Base-by-base conservation (phyloP, 345 rosid genomes). In the Crucihimalaya himalaica region DNA sequence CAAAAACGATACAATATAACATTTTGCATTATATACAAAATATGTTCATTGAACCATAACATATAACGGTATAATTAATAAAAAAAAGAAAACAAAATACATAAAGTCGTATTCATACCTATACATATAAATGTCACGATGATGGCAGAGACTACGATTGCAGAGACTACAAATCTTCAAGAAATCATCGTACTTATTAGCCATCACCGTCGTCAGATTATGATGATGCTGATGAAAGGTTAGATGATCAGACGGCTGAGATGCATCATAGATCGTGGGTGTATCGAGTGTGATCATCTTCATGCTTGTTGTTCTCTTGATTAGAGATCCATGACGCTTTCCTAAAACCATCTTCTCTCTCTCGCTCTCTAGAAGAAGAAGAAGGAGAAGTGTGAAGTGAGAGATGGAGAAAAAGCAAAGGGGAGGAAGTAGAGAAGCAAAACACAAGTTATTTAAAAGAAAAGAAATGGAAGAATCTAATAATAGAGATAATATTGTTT, bases 111-210 rank as follows among this genome's bases (percentile, higher is more conserved):
- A 92, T 93, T 35, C 43, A 8, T 76, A 92, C 97, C 92, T 86
- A 51, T 92, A 92, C 97, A 92, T 92, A 64, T 86, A 92, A 59
- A 92, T 88, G 67, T 92, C 97, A 39, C 82, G 86, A 15, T 46
- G 35, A 25, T 77, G 83, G 59, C 78, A 72, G 35, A 68, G 76
- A 76, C 46, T 59, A 42, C 65, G 71, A 67, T 46, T 63, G 39
- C 70, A 42, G 27, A 77, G 70, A 78, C 29, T 66, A 71, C 81
- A 77, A 77, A 56, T 66, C 58, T 31, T 77, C 68, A 77, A 66
- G 64, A 71, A 77, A 34, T 51, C 66, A 56, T 77, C 29, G n/a
- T 55, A 47, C 4, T 29, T 29, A 63, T 39, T 56, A 55, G 37
- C 58, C 63, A 71, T 23, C 39, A 64, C 52, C 12, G 64, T 52